phyloP scores from a whole-genome alignment of 768 basidiomycete genomes.

The Termitomyces sp. region DNA sequence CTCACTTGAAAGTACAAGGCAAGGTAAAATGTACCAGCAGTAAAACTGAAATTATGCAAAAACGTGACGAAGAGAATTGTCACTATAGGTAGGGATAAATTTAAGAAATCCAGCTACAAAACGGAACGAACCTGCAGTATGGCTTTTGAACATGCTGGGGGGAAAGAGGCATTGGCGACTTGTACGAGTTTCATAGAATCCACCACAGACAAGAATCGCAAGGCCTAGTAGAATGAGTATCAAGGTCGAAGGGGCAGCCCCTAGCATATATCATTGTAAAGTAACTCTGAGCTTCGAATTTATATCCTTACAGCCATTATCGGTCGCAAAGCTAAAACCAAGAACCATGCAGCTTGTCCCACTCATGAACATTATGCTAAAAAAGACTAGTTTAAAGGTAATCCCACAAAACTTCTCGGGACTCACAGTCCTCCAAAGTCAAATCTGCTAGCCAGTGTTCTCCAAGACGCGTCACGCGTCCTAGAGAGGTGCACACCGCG shows the following conservation, averaged over 20 bases:
- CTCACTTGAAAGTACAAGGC: slow-evolving; percentile 76
- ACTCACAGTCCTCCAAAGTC: slow-evolving; percentile 79
- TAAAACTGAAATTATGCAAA: slow-evolving; percentile 81
- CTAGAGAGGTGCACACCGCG: slow-evolving; percentile 45
- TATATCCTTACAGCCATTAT: slow-evolving; percentile 55
- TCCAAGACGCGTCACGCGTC: slow-evolving; percentile 50
- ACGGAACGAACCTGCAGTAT: slow-evolving; percentile 47
- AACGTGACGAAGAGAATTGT: slow-evolving; percentile 65
- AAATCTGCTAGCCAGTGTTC: slow-evolving; percentile 47
- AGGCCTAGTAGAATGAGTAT: slow-evolving; percentile 53
- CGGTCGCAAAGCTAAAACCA: slow-evolving; percentile 73
- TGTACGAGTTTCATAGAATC: slow-evolving; percentile 63
- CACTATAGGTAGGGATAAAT: slow-evolving; percentile 35
- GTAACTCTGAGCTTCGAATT: background rate
- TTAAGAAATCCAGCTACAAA: slow-evolving; percentile 5
- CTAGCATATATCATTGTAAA: slow-evolving; percentile 31
- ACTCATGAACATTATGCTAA: slow-evolving; percentile 65
- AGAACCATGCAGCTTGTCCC: slow-evolving; percentile 72
- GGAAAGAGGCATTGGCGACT: slow-evolving; percentile 71
- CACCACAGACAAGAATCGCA: slow-evolving; percentile 49
- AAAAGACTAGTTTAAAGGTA: slow-evolving; percentile 11
- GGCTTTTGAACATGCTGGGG: slow-evolving; percentile 50
- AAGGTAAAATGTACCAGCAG: slow-evolving; percentile 81
- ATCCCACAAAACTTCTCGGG: slow-evolving; percentile 4
- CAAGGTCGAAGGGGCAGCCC: slow-evolving; percentile 59